Evolutionary conservation across 1,284 basidiomycete species (phyloP).

Genomic region (Tremellales sp.): DNA sequence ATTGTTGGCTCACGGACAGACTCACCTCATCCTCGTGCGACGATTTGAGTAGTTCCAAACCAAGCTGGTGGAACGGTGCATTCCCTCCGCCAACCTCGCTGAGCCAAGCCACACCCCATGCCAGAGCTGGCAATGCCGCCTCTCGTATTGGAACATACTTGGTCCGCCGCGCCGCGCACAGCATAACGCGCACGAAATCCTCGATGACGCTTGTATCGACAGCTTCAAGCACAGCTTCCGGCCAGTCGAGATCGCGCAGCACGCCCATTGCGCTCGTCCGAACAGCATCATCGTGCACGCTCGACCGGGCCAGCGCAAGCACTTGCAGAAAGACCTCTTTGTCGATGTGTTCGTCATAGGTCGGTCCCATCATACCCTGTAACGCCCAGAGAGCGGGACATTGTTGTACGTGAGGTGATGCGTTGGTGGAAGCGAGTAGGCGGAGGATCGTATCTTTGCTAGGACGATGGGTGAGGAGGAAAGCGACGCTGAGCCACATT

Average conservation of each 20-base stretch:
- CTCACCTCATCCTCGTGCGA: constrained; percentile 21
- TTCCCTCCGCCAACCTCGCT: no score
- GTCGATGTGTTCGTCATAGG: not conserved
- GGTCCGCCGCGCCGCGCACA: not conserved
- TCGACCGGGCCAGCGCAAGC: constrained; percentile 4
- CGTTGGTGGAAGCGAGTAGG: constrained; percentile 4
- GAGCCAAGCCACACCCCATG: constrained; percentile 12
- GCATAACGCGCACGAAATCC: not conserved
- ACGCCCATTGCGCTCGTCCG: constrained; percentile 9
- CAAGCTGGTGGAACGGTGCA: not conserved
- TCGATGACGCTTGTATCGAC: not conserved
- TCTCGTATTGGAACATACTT: constrained; percentile 36
- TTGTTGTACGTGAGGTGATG: constrained; percentile 6
- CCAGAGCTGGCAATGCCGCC: constrained; percentile 31
- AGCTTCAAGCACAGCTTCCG: not conserved
- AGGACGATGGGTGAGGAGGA: constrained; percentile 10
- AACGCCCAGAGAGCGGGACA: not conserved
- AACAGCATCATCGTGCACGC: constrained; percentile 5
- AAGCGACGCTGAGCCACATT: not conserved
- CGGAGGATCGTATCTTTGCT: not conserved
- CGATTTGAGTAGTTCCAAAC: not conserved
- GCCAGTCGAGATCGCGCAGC: constrained; percentile 10
- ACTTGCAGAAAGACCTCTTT: constrained; percentile 2
- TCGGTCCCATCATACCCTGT: not conserved
- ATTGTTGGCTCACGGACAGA: not conserved